Evolutionary conservation across 177 flowering plant species (phyloP), one percentile per base, ranked within the genome.

Genomic region (Tripterygium wilfordii): DNA sequence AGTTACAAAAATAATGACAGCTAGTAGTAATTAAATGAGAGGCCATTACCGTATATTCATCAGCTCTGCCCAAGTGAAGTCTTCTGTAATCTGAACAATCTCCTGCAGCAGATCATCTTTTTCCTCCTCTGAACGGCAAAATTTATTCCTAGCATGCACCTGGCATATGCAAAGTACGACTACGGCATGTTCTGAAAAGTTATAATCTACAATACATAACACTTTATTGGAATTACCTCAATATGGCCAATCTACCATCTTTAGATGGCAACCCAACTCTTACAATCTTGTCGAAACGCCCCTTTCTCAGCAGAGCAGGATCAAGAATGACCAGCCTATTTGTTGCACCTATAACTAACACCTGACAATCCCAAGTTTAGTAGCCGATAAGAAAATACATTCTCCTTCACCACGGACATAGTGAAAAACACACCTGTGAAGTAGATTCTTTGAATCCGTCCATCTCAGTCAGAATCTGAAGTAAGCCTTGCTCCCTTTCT

Each of bases 141-240:
- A 80, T 65, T 92, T 92, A 64, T 86, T 92, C 61, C 83, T 83
- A 22, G 98, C 98, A 73, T 88, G 98, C 61, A 92, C 98, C 98
- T 91, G n/a, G 17, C 32, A 61, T 10, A 25, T 15, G 42, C 20
- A 18, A 26, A 36, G 36, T 33, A n/a, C n/a, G n/a, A n/a, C n/a
- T n/a, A n/a, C n/a, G n/a, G n/a, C n/a, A n/a, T n/a, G n/a, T n/a
- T n/a, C n/a, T n/a, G n/a, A n/a, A n/a, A n/a, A n/a, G n/a, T n/a
- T n/a, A n/a, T n/a, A n/a, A n/a, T n/a, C n/a, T n/a, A n/a, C n/a
- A n/a, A n/a, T n/a, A n/a, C n/a, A n/a, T n/a, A 53, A 3, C 18
- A 8, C 33, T 13, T 14, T 39, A 44, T 16, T 13, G 21, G 44
- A 21, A 35, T 78, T 88, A 96, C 98, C 69, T 68, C 45, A 92